Base-by-base conservation (phyloP, 1,284 basidiomycete species). In the Boletus calvinii region DNA sequence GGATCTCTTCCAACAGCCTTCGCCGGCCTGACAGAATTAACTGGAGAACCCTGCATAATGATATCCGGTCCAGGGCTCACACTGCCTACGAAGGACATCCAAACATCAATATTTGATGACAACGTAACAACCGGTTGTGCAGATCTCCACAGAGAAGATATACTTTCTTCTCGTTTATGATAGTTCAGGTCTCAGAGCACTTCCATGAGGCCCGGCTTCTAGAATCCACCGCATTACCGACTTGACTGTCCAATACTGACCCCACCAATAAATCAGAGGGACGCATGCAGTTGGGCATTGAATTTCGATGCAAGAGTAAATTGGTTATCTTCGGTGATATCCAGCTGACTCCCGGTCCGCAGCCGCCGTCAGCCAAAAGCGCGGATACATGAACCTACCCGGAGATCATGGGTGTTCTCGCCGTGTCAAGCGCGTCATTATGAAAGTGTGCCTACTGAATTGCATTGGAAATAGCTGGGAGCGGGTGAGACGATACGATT, bases 1-100 rank as follows among this genome's bases (percentile, higher is more conserved):
- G 46, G 29, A 44, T 40, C 46, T 38, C 36, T 49, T 49, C 49
- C 61, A 37, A 64, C 43, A 35, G 39, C 43, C 50, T 55, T 52
- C 47, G 36, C 54, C 58, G 62, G 51, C 43, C 11, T 46, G 37
- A 43, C 31, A 47, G 45, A 49, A 50, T 41, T 39, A 15, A 43
- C 40, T 38, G 40, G 38, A 42, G 41, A 48, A 43, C 17, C 35
- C 18, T 54, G 42, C 35, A 48, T 46, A 31, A 52, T 39, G 43
- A 34, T 38, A 39, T 44, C 37, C 31, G 32, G 32, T 35, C 29
- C 17, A 35, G 22, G 31, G 34, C 49, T 48, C 45, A 44, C 53
- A 57, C 46, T 49, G 39, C 47, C 50, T 31, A 51, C 38, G 51
- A 51, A 54, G 41, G 37, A 29, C 31, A 35, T 30, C 26, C 18